Evolutionary conservation across 2,329 filamentous ascomycete species (phyloP), one percentile per base, ranked within the genome.

Genomic region (Penicillium janthinellum): DNA sequence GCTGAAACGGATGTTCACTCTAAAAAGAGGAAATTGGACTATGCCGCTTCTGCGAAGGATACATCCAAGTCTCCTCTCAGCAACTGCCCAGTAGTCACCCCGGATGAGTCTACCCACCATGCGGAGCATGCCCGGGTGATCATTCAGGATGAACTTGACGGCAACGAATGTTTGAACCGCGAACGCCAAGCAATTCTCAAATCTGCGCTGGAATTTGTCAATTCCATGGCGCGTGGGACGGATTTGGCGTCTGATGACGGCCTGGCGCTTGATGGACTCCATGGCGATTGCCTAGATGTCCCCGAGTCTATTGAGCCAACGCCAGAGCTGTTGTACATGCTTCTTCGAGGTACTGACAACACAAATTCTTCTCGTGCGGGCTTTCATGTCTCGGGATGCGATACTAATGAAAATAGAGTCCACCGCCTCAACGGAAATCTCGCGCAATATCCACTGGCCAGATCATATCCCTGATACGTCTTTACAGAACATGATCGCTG

Each of bases 391-490:
- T 50, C 34, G 12, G 12, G 48, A 12, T 37, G 6, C 15, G 28
- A 12, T 34, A 20, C 51, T 44, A 54, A 64, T 11, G 38, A 4
- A 22, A 31, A 10, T 35, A 66, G 64, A 66, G 12, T 60, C 53
- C 2, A 59, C 53, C 5, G 10, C 41, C 22, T 28, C 51, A 11
- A n/a, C n/a, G 10, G 50, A 47, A 7, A 25, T 17, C 2, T 57
- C 56, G 2, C 58, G 42, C 5, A 41, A 20, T 8, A 34, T 66
- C 25, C 55, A 66, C 54, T 71, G 70, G 69, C 69, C 70, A 1
- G 66, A 71, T 50, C 70, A 71, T 58, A 69, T 72, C 31, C 68
- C 68, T 0, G 54, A 64, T 28, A 64, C 58, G 17, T 58, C 66
- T 2, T 54, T 66, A 5, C 63, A 65, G 39, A 65, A 50, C 15